Evolutionary conservation across 371 early-diverging fungal genomes (phyloP).

Genomic region (Mucor piriformis): DNA sequence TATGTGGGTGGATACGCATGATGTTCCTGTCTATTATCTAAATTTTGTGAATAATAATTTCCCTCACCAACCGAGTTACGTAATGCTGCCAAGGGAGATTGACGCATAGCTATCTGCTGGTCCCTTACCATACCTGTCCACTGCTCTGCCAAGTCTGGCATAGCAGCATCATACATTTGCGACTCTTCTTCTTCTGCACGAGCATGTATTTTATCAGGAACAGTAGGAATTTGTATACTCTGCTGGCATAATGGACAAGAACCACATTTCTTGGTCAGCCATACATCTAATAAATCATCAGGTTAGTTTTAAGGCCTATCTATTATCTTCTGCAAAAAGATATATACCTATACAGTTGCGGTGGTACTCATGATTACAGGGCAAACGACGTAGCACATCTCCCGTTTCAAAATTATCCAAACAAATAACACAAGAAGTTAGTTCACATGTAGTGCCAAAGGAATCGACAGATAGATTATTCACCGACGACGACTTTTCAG

Average conservation of each 20-base stretch:
- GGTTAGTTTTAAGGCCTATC: too few species aligned
- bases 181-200: not conserved
- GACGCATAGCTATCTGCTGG: conserved; percentile 7
- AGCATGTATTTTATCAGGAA: conserved; percentile 8
- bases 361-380: conserved; percentile 82
- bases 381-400: conserved; percentile 63
- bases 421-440: conserved; percentile 72
- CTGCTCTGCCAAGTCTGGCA: conserved; percentile 5
- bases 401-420: conserved; percentile 66
- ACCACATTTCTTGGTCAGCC: conserved; percentile 54
- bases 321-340: too few species aligned
- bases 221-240: conserved; percentile 11
- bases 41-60: not conserved
- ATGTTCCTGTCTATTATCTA: not conserved
- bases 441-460: conserved; percentile 1
- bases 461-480: conserved; percentile 1
- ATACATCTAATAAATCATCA: conserved; percentile 41
- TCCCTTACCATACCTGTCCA: conserved; percentile 9
- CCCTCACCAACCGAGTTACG: too few species aligned
- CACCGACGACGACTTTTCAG: not conserved
- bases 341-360: conserved; percentile 67
- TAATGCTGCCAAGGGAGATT: conserved; percentile 6
- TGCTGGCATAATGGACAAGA: conserved; percentile 50
- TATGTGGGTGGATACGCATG: not conserved
- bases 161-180: not conserved